Evolutionary conservation across 139 green algal species (phyloP).

Genomic region (Auxenochlorella pyrenoidosa): DNA sequence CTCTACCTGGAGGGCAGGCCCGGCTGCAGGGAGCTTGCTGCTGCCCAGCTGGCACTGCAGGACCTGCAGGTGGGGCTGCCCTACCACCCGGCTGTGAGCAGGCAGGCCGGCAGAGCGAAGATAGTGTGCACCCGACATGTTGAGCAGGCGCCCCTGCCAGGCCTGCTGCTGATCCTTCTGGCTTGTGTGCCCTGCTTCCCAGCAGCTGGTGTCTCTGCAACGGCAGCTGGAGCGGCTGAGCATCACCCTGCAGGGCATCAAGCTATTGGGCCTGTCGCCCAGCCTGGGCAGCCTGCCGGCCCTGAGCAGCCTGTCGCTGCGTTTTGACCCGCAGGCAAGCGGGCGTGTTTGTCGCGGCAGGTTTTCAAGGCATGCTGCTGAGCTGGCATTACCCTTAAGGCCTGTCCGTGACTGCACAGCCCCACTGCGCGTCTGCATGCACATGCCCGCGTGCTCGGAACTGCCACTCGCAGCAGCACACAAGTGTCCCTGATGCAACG

Average conservation of each 20-base stretch:
- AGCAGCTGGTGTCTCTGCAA: not conserved
- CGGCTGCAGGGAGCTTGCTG: not conserved
- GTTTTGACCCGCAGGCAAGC: not conserved
- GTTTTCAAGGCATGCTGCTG: not conserved
- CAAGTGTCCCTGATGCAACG: not conserved
- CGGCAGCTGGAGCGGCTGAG: not conserved
- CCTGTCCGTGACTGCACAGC: too few relatives aligned
- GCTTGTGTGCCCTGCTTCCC: not conserved
- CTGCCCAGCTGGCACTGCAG: not conserved
- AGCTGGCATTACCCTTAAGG: not conserved
- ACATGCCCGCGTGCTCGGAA: too few relatives aligned
- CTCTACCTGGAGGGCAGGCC: not conserved
- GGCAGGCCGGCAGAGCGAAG: not conserved
- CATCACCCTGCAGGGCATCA: not conserved
- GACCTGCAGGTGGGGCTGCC: not conserved
- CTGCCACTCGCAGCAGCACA: too few relatives aligned
- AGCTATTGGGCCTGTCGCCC: not conserved
- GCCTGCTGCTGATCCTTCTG: not conserved
- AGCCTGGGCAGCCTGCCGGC: not conserved
- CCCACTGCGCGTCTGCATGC: too few relatives aligned
- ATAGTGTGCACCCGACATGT: too few relatives aligned
- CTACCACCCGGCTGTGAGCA: too few relatives aligned
- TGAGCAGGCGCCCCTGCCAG: not conserved
- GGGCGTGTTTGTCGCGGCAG: too few relatives aligned
- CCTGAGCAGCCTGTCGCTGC: not conserved